Conservation (phyloP, 768 basidiomycete genomes). For the Calocybe cyanea region DNA sequence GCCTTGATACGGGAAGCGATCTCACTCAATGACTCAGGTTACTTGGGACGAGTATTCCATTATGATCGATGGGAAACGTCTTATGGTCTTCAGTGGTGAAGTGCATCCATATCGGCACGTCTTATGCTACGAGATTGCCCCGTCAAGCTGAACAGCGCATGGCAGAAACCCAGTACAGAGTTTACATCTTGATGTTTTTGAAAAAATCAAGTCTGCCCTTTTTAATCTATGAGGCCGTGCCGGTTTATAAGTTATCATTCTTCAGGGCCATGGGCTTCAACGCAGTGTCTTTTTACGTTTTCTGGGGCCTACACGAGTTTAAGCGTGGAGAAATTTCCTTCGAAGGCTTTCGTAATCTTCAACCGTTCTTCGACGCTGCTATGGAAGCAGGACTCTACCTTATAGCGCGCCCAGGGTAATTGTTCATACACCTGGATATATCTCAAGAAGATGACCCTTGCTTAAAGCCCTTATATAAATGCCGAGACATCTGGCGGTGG, state of each 20-base stretch:
- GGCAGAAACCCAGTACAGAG: conserved; percentile 37
- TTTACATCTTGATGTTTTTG: conserved; percentile 39
- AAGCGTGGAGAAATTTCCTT: conserved; percentile 50
- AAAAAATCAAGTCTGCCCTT: conserved; percentile 37
- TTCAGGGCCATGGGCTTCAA: conserved; percentile 39
- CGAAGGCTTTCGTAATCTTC: conserved; percentile 50
- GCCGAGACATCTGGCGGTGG: conserved; percentile 50
- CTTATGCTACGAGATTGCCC: neutral
- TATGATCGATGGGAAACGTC: conserved; percentile 36
- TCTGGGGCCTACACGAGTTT: conserved; percentile 42
- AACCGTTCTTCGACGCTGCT: conserved; percentile 53
- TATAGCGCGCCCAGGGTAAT: conserved; percentile 48
- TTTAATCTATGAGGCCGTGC: neutral
- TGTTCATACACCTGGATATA: neutral
- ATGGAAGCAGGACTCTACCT: conserved; percentile 53
- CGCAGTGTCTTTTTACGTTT: conserved; percentile 40
- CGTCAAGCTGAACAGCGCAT: neutral
- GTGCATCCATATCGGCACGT: conserved; percentile 39
- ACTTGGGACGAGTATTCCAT: conserved; percentile 44
- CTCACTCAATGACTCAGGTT: conserved; percentile 22
- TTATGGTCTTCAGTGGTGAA: conserved; percentile 40
- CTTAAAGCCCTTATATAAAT: conserved; percentile 39
- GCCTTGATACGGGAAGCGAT: neutral
- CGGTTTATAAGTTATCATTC: neutral
- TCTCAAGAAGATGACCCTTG: too few species aligned